Conservation (phyloP, 106 monocot species). For the Dendrobium nobile region DNA sequence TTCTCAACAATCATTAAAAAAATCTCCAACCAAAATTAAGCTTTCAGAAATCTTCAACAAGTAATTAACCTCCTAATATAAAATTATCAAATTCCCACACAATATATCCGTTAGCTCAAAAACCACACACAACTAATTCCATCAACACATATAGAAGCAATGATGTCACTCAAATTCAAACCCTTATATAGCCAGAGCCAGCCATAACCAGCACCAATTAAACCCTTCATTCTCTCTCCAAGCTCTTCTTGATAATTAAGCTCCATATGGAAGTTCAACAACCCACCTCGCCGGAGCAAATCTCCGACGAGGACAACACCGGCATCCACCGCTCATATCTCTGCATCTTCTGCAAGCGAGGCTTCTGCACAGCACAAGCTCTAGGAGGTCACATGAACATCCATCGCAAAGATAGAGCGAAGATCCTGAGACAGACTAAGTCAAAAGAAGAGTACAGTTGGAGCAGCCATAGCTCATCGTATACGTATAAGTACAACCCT, state of each 20-base stretch:
- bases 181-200: no score
- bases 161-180: no score
- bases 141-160: no score
- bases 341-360: slow-evolving; percentile 62
- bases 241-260: not conserved
- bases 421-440: not conserved
- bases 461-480: not conserved
- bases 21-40: no score
- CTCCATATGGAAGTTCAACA: not conserved
- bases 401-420: slow-evolving; percentile 36
- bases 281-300: not conserved
- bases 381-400: slow-evolving; percentile 75
- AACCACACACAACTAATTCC: no score
- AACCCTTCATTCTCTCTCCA: not conserved
- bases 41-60: no score
- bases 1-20: no score
- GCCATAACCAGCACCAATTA: not conserved
- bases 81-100: no score
- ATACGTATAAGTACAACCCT: not conserved
- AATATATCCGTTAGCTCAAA: no score
- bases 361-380: slow-evolving; percentile 59
- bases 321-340: slow-evolving; percentile 23
- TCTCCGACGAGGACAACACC: not conserved
- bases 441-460: not conserved
- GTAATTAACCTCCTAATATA: no score